These are phyloP conservation scores for Saccharomyces hybrid DNA, from an alignment of 1,139 yeast genomes.

Conservation along the genomic window DNA sequence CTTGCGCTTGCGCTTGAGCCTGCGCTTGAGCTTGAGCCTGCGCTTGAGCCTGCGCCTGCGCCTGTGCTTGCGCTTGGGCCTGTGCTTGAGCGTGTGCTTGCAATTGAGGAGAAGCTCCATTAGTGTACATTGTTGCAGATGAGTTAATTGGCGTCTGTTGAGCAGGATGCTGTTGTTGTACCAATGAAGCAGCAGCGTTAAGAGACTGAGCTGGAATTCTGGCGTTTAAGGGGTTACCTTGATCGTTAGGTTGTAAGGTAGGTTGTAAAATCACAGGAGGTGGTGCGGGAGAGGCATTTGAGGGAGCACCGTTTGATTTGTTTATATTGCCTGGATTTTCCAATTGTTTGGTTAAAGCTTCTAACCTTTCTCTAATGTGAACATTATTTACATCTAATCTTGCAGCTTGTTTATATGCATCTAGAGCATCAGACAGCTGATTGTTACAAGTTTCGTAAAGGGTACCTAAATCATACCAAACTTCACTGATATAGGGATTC, in stretches of 20 bases:
- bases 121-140: constrained; percentile 5
- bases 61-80: constrained; percentile 10
- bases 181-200: neutral
- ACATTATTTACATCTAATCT: too few species aligned
- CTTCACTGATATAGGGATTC: too few species aligned
- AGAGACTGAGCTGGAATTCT: constrained; percentile 12
- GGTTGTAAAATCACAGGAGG: constrained; percentile 30
- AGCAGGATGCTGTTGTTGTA: constrained; percentile 16
- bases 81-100: constrained; percentile 13
- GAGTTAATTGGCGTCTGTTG: constrained; percentile 13
- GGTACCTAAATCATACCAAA: too few species aligned
- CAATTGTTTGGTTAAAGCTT: too few species aligned
- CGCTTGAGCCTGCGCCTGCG: constrained; percentile 3
- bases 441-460: too few species aligned
- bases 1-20: constrained; percentile 14
- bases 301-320: neutral
- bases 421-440: too few species aligned
- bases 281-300: constrained; percentile 5
- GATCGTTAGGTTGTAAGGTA: constrained; percentile 27
- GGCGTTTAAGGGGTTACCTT: constrained; percentile 26
- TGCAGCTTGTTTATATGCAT: too few species aligned
- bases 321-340: neutral
- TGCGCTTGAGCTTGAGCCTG: constrained; percentile 4
- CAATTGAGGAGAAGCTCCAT: constrained; percentile 13
- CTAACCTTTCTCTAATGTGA: too few species aligned